A percentile compares a stretch with the other conserved stretches of the same genome.
phyloP scores from a whole-genome alignment of 2,329 filamentous ascomycete species.

The Harringtonia aguacate region DNA sequence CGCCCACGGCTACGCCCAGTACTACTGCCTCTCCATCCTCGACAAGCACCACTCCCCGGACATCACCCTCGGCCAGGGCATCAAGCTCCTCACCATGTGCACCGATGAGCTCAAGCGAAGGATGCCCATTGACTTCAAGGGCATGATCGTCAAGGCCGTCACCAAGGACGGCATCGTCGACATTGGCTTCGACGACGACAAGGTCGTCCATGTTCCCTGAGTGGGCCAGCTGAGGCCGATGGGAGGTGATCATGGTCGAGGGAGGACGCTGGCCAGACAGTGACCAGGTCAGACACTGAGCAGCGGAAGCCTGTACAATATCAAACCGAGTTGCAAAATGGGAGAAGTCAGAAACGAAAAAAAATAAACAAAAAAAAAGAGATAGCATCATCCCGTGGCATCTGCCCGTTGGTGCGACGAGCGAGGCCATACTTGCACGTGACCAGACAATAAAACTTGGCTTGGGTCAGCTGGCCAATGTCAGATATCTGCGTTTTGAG shows the following conservation, averaged over 20 bases:
- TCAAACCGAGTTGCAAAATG: not conserved
- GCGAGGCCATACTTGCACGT: too few relatives aligned
- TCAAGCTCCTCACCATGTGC: constrained; percentile 90
- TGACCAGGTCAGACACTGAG: too few relatives aligned
- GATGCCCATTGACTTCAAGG: constrained; percentile 98
- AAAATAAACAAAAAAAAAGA: not conserved
- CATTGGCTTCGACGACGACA: constrained; percentile 76
- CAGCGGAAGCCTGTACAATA: not conserved
- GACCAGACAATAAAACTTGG: too few relatives aligned
- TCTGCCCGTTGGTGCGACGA: too few relatives aligned
- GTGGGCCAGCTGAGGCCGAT: not conserved
- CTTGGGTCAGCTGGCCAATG: too few relatives aligned
- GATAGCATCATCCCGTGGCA: too few relatives aligned
- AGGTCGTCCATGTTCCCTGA: constrained; percentile 51
- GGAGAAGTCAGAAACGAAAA: not conserved
- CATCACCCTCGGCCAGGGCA: constrained; percentile 77
- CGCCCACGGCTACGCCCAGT: constrained; percentile 97
- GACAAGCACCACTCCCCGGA: constrained; percentile 98
- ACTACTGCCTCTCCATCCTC: constrained; percentile 95
- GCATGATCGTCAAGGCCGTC: constrained; percentile 85
- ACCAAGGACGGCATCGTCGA: constrained; percentile 88
- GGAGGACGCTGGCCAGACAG: too few relatives aligned
- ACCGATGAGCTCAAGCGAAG: constrained; percentile 94
- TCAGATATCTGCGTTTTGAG: too few relatives aligned
- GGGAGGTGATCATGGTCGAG: too few relatives aligned